Percentiles rank a stretch among this genome's conserved stretches.
These are phyloP conservation scores for Candida sanyaensis DNA, from an alignment of 1,139 yeast species.

Conservation along the genomic window DNA sequence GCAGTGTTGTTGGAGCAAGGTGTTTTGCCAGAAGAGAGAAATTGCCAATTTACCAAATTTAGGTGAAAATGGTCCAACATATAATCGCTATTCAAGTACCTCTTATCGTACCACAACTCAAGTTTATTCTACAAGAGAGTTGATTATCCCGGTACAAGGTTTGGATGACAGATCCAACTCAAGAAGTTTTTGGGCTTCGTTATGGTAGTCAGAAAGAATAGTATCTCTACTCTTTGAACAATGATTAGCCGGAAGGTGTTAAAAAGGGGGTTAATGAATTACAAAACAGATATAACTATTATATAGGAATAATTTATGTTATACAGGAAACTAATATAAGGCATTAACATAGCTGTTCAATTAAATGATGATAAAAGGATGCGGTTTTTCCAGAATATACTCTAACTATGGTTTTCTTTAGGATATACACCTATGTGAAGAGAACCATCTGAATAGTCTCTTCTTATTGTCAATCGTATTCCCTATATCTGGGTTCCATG, in stretches of 20 bases:
- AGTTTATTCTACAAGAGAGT: background rate
- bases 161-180: background rate
- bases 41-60: slow-evolving; percentile 12
- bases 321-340: no score
- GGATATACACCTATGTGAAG: no score
- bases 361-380: no score
- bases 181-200: background rate
- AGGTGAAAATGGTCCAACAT: slow-evolving; percentile 7
- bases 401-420: no score
- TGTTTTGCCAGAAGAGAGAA: slow-evolving; percentile 20
- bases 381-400: no score
- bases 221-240: slow-evolving; percentile 8
- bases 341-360: no score
- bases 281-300: slow-evolving; percentile 2
- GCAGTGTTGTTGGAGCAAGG: slow-evolving; percentile 35
- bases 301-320: no score
- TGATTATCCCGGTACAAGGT: background rate
- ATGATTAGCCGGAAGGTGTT: background rate
- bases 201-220: background rate
- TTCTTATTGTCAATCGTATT: no score
- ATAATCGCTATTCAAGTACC: slow-evolving; percentile 8
- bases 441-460: no score
- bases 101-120: slow-evolving; percentile 4
- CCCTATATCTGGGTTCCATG: no score
- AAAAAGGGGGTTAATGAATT: slow-evolving; percentile 7